Conservation (phyloP, 306 rosid genomes). For the Rosa lucieae region DNA sequence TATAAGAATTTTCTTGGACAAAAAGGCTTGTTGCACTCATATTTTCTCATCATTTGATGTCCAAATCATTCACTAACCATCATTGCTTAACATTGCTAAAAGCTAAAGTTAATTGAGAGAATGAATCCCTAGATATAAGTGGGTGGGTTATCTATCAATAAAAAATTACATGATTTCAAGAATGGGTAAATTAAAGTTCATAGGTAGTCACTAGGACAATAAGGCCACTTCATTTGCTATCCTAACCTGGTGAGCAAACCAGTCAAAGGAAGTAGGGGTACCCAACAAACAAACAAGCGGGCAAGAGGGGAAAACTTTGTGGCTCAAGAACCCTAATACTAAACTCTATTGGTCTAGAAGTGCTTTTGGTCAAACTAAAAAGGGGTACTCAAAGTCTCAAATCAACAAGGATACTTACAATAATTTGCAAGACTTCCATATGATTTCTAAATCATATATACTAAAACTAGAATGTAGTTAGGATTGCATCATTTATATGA, state of each 20-base stretch:
- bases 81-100: neutral
- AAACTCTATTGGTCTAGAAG: neutral
- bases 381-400: neutral
- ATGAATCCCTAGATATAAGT: neutral
- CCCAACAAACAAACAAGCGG: constrained; percentile 4
- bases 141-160: neutral
- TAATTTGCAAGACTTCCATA: neutral
- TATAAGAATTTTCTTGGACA: neutral
- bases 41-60: constrained; percentile 4
- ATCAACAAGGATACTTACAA: neutral
- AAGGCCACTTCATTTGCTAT: neutral
- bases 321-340: constrained; percentile 56
- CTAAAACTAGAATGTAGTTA: too few species aligned
- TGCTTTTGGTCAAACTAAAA: neutral
- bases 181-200: neutral
- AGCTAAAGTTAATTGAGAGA: constrained; percentile 5
- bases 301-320: constrained; percentile 27
- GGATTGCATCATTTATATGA: too few species aligned
- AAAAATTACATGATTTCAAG: neutral
- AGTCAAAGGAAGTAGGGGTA: constrained; percentile 1
- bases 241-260: neutral
- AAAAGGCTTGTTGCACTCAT: constrained; percentile 1
- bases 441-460: neutral
- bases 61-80: neutral
- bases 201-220: neutral